Conservation (phyloP, 768 basidiomycete species). For the Filobasidium floriforme region DNA sequence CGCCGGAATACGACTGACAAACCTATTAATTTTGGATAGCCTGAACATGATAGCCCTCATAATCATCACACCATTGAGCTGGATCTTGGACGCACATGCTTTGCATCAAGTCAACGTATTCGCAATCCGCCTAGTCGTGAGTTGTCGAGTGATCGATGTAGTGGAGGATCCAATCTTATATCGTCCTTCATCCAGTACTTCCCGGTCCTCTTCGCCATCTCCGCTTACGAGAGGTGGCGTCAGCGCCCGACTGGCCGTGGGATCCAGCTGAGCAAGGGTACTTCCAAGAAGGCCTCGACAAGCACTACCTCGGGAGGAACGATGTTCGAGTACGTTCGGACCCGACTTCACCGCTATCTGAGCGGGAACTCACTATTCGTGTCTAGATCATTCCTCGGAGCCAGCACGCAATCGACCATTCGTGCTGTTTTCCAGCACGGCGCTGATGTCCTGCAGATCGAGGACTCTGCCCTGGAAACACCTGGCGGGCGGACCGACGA, state of each 20-base stretch:
- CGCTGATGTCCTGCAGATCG: neutral
- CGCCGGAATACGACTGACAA: neutral
- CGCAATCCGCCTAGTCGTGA: constrained; percentile 63
- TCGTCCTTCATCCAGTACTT: constrained; percentile 52
- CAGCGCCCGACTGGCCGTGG: too few relatives aligned
- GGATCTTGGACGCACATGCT: constrained; percentile 62
- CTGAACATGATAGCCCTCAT: constrained; percentile 55
- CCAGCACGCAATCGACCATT: constrained; percentile 35
- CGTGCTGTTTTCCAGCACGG: constrained; percentile 35
- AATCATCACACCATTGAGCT: constrained; percentile 71
- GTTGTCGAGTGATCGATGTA: neutral
- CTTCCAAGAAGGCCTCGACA: too few relatives aligned
- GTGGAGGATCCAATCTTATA: constrained; percentile 11
- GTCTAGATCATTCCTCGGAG: constrained; percentile 37
- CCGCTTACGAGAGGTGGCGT: constrained; percentile 63
- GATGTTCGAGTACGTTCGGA: neutral
- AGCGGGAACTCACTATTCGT: neutral
- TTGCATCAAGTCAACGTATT: constrained; percentile 81
- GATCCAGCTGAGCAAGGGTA: too few relatives aligned
- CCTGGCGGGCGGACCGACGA: constrained; percentile 7
- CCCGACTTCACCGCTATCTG: neutral
- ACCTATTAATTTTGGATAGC: neutral
- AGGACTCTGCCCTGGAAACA: too few relatives aligned
- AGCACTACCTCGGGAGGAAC: neutral
- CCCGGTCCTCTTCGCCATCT: constrained; percentile 68